Evolutionary conservation across 306 rosid genomes (phyloP).

Genomic region (Citrullus colocynthis): DNA sequence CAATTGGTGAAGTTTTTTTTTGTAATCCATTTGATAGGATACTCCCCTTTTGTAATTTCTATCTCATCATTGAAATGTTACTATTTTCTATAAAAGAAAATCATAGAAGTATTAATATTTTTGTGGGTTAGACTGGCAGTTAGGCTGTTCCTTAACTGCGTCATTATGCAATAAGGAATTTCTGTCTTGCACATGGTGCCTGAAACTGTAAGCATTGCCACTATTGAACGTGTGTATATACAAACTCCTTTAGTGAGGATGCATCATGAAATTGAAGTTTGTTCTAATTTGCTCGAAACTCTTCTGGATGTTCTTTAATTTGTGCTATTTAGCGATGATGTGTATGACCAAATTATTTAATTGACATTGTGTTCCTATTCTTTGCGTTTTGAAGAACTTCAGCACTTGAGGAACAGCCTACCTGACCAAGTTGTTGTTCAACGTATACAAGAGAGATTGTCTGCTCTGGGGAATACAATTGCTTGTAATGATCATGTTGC

Average conservation of each 20-base stretch:
- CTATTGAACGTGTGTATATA: neutral
- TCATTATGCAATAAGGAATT: neutral
- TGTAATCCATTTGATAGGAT: neutral
- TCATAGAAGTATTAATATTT: neutral
- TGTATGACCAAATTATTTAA: neutral
- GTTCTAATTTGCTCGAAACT: neutral
- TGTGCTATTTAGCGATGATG: neutral
- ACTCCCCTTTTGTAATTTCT: neutral
- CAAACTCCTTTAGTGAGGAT: neutral
- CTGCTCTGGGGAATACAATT: slow-evolving; percentile 88
- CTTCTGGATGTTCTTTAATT: neutral
- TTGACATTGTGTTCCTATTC: neutral
- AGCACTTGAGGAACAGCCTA: slow-evolving; percentile 85
- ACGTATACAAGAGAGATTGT: slow-evolving; percentile 76
- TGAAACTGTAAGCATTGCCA: neutral
- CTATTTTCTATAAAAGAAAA: neutral
- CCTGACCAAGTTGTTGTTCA: slow-evolving; percentile 89
- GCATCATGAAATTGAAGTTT: neutral
- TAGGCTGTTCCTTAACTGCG: neutral
- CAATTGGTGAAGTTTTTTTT: neutral
- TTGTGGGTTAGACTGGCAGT: neutral
- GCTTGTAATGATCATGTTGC: slow-evolving; percentile 96
- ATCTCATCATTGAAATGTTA: neutral
- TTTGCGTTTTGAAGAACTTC: slow-evolving; percentile 50
- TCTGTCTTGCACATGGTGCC: neutral